These are phyloP conservation scores for Gossypium sturtianum DNA, from an alignment of 345 rosid species.

Conservation along the genomic window DNA sequence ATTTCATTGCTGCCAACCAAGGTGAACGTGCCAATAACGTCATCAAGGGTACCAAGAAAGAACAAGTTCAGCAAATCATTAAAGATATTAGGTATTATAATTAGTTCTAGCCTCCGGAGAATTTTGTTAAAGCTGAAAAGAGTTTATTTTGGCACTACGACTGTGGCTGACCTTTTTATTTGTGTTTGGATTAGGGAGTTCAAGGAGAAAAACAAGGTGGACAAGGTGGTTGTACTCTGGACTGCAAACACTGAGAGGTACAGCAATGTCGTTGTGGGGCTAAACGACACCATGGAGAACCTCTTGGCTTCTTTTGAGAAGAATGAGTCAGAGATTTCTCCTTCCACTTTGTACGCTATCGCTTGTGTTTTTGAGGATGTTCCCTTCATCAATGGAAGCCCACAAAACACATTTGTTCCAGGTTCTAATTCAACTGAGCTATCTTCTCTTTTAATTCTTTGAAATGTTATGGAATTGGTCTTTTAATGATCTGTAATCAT, in stretches of 20 bases:
- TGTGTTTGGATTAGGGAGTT: constrained; percentile 56
- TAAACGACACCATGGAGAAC: constrained; percentile 86
- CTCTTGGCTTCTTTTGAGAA: constrained; percentile 77
- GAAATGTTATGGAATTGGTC: not conserved
- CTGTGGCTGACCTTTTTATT: not conserved
- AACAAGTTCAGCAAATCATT: constrained; percentile 70
- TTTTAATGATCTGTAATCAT: not conserved
- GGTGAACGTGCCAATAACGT: constrained; percentile 86
- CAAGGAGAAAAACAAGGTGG: constrained; percentile 78
- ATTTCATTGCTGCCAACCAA: constrained; percentile 97
- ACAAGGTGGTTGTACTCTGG: constrained; percentile 89
- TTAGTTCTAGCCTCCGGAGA: not conserved
- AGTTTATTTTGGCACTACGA: not conserved
- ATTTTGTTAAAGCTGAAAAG: not conserved
- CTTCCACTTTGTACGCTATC: constrained; percentile 81
- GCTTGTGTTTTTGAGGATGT: constrained; percentile 84
- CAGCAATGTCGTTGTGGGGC: constrained; percentile 73
- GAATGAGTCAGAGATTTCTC: constrained; percentile 89
- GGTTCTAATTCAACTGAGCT: constrained; percentile 30
- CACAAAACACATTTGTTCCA: constrained; percentile 98
- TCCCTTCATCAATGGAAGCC: constrained; percentile 97
- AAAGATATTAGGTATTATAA: constrained; percentile 72
- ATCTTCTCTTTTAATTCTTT: not conserved
- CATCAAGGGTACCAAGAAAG: constrained; percentile 80
- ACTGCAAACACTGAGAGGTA: constrained; percentile 99